Conservation (phyloP, 2,329 filamentous ascomycete species). For the Curvularia verruculosa region DNA sequence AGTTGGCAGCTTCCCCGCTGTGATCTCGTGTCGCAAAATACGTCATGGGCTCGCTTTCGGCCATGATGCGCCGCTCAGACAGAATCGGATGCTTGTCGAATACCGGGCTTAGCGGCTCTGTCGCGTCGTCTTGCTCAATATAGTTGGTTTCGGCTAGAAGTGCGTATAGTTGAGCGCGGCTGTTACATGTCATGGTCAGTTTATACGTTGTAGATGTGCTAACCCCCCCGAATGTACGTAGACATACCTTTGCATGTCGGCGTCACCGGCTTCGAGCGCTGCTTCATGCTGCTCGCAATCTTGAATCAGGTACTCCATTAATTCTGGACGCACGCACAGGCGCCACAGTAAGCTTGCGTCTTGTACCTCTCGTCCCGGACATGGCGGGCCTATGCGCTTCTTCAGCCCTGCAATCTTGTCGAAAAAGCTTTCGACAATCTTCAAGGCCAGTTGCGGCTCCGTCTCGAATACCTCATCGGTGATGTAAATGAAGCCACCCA, state of each 20-base stretch:
- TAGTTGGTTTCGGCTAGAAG: slow-evolving; percentile 29
- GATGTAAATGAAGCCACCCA: slow-evolving; percentile 50
- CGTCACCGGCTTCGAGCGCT: slow-evolving; percentile 26
- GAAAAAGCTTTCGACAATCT: slow-evolving; percentile 47
- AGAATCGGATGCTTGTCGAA: slow-evolving; percentile 41
- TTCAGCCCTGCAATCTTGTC: slow-evolving; percentile 34
- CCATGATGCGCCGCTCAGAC: slow-evolving; percentile 30
- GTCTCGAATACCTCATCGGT: slow-evolving; percentile 53
- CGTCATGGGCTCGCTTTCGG: slow-evolving; percentile 24
- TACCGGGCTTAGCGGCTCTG: slow-evolving; percentile 11
- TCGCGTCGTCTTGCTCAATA: slow-evolving; percentile 35
- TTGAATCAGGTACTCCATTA: slow-evolving; percentile 36
- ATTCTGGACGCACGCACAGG: slow-evolving; percentile 39
- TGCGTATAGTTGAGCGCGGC: slow-evolving; percentile 33
- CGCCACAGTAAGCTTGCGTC: slow-evolving; percentile 41
- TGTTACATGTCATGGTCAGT: not conserved
- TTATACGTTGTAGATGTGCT: no score
- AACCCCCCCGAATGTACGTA: not conserved
- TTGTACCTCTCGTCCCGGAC: slow-evolving; percentile 24
- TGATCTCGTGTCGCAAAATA: slow-evolving; percentile 32
- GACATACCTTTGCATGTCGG: slow-evolving; percentile 24
- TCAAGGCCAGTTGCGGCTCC: slow-evolving; percentile 45
- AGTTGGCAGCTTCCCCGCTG: slow-evolving; percentile 34
- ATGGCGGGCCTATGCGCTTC: slow-evolving; percentile 18
- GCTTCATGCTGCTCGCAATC: slow-evolving; percentile 26